Base-by-base conservation (phyloP, 225 moss, liverwort and hornwort species). In the Pleurozium schreberi region DNA sequence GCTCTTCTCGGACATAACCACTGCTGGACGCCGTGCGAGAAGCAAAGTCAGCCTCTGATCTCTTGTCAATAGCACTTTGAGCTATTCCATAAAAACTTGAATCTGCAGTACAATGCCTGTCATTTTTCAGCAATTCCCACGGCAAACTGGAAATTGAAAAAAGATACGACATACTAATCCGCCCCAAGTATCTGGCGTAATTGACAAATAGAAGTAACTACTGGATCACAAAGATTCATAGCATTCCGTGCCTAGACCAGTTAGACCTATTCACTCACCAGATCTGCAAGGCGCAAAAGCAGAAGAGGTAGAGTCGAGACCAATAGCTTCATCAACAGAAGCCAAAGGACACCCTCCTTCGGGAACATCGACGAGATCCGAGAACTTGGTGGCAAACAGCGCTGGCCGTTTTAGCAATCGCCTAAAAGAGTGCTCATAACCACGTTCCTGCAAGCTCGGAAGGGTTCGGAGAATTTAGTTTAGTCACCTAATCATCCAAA, bases 341-440 rank as follows among this genome's bases (percentile, higher is more conserved):
- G 79, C 79, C 75, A 75, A 78, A 57, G 83, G 59, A 53, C 88
- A 81, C 65, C 45, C 90, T 85, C 81, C 91, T 43, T 91, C 88
- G 16, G 93, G 85, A 87, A 94, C 90, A 86, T 91, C 92, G 63
- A 94, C 88, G 40, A 94, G 93, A 58, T 92, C 93, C 78, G 94
- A 93, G 81, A 93, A 94, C 57, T 91, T 86, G 28, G 66, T 90
- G 47, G 80, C 80, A 80, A 87, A 90, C 61, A 92, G 80, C 77
- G 90, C 89, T 80, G 43, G 88, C 73, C 88, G 90, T 70, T 87
- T 52, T 40, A 91, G 87, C 88, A 91, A 92, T 77, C 93, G 87
- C n/a, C 90, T 93, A 19, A 79, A 43, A 62, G 62, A 87, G 77
- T 94, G 93, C 74, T 93, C 91, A 84, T 88, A 93, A 59, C 90